Evolutionary conservation across 1,284 basidiomycete species (phyloP), one percentile per base, ranked within the genome.

Genomic region (Austroboletus novae-zelandiae): DNA sequence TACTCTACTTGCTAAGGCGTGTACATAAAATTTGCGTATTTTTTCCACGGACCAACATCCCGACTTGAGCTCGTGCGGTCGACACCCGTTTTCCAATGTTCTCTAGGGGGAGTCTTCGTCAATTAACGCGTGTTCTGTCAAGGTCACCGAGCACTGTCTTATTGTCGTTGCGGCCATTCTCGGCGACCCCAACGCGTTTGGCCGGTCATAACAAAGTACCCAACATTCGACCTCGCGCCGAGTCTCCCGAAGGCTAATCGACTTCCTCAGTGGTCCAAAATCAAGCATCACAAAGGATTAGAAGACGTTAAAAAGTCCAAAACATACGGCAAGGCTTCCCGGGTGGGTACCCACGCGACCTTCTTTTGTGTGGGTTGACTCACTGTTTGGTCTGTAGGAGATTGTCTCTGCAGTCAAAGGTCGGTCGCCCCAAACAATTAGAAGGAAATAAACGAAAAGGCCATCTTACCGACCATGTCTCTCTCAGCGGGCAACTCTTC

Each of bases 251-350:
- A n/a, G 15, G 5, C 20, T 30, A 20, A 37, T 46, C 57, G 18
- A 5, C 31, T 25, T 43, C 17, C 50, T 15, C 51, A 89, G 84
- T 94, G 91, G 91, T 90, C 89, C 3, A 94, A 94, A 75, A 93
- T 94, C 66, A 86, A 90, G 65, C 81, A 89, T 54, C 80, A 78
- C 61, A 94, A 94, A 61, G 90, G 87, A 11, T 74, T 76, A 3
- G 84, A 79, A 47, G 91, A 94, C 64, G 74, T 75, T 4, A 79
- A 82, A 61, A 85, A 82, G 63, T 80, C 84, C 42, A 71, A 73
- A 31, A 52, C 84, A 11, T 89, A 83, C 49, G 75, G 78, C 37
- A 81, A 76, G 58, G 76, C 83, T 6, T 79, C 74, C 52, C 75
- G 77, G 54, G 89, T 89, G 64, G 52, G 83, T 63, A 35, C 11